phyloP scores from a whole-genome alignment of 805 yeast species.

The Komagataella pastoris region DNA sequence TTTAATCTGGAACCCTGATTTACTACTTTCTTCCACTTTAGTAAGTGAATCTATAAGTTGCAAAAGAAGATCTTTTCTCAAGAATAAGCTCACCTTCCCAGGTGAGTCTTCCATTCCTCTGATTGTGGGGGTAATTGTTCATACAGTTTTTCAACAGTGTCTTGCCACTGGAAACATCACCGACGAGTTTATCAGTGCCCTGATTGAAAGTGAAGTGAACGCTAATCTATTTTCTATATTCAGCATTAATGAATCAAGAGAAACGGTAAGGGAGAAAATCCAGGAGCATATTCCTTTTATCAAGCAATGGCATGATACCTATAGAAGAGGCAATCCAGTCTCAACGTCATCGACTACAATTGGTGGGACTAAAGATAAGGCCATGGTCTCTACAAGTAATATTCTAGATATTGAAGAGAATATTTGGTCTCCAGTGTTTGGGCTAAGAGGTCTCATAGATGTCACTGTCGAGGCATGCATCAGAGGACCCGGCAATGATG shows the following conservation, averaged over 20 bases:
- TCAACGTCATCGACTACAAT: constrained; percentile 4
- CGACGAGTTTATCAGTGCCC: constrained; percentile 20
- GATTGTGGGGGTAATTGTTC: constrained; percentile 75
- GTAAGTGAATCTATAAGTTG: constrained; percentile 70
- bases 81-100: constrained; percentile 40
- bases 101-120: constrained; percentile 55
- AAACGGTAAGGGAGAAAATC: constrained; percentile 28
- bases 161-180: constrained; percentile 24
- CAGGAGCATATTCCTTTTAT: constrained; percentile 37
- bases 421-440: constrained; percentile 84
- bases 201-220: constrained; percentile 17
- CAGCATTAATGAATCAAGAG: constrained; percentile 36
- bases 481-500: constrained; percentile 18
- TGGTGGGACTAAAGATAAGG: constrained; percentile 14
- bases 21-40: constrained; percentile 67
- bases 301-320: constrained; percentile 39
- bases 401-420: constrained; percentile 81
- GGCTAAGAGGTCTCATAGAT: constrained; percentile 82
- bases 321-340: constrained; percentile 13
- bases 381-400: constrained; percentile 40
- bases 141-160: constrained; percentile 57
- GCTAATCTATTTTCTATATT: constrained; percentile 25
- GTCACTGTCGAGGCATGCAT: constrained; percentile 59
- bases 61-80: constrained; percentile 54
- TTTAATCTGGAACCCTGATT: constrained; percentile 77